phyloP scores from a whole-genome alignment of 192 early-diverging fungal species.

The Phycomyces blakesleeanus region DNA sequence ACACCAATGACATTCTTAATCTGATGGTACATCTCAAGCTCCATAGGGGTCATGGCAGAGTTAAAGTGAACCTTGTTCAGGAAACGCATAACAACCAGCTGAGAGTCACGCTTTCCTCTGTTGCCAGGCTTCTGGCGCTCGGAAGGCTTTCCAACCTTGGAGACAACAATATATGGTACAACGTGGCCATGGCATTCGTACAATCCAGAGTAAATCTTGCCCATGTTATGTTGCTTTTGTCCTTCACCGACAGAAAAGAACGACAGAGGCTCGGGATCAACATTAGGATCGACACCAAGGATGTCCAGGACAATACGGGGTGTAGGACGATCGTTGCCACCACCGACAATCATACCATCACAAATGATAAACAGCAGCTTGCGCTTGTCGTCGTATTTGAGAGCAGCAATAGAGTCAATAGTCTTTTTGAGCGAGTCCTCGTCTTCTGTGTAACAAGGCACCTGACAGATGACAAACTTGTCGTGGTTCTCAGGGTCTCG shows the following conservation, averaged over 20 bases:
- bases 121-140: slow-evolving; percentile 86
- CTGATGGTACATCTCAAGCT: slow-evolving; percentile 96
- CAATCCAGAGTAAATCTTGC: slow-evolving; percentile 91
- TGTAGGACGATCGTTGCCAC: slow-evolving; percentile 92
- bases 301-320: slow-evolving; percentile 90
- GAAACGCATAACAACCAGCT: slow-evolving; percentile 96
- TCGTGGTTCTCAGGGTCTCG: slow-evolving; percentile 83
- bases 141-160: slow-evolving; percentile 83
- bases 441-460: slow-evolving; percentile 94
- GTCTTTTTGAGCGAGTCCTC: slow-evolving; percentile 80
- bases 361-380: slow-evolving; percentile 86
- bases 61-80: slow-evolving; percentile 94
- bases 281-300: slow-evolving; percentile 75
- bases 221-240: slow-evolving; percentile 90
- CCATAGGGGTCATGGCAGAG: slow-evolving; percentile 87
- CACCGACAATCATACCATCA: slow-evolving; percentile 92
- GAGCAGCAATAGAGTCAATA: slow-evolving; percentile 73
- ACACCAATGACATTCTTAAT: slow-evolving; percentile 99
- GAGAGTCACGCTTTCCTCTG: slow-evolving; percentile 97
- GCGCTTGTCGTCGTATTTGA: slow-evolving; percentile 83
- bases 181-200: slow-evolving; percentile 85
- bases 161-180: slow-evolving; percentile 91
- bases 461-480: slow-evolving; percentile 93
- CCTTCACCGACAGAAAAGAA: slow-evolving; percentile 91
- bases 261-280: slow-evolving; percentile 70